Conservation (phyloP, 2,329 filamentous ascomycete species). For the Penicillium sp. region DNA sequence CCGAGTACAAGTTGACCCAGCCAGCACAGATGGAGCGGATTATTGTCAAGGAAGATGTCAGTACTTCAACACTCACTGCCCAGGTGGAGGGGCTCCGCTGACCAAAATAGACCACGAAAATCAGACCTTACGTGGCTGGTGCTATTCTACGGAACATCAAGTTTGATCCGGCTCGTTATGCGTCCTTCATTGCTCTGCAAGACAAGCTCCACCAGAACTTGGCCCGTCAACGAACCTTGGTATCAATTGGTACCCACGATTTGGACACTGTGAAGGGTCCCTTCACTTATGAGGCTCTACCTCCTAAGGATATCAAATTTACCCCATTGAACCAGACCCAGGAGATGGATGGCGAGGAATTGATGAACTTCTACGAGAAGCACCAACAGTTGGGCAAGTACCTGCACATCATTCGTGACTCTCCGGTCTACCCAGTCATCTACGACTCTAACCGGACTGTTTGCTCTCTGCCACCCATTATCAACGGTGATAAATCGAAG, state of each 20-base stretch:
- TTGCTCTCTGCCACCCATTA: conserved; percentile 93
- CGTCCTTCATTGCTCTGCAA: conserved; percentile 95
- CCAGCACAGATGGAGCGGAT: conserved; percentile 76
- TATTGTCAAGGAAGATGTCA: conserved; percentile 68
- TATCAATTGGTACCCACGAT: conserved; percentile 97
- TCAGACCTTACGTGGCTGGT: conserved; percentile 85
- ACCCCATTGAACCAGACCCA: conserved; percentile 85
- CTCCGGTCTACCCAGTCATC: conserved; percentile 92
- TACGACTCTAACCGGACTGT: conserved; percentile 84
- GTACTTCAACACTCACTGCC: conserved; percentile 16
- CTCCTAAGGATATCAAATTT: conserved; percentile 91
- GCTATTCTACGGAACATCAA: conserved; percentile 87
- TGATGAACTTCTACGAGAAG: conserved; percentile 93
- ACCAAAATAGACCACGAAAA: conserved; percentile 61
- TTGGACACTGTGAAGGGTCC: conserved; percentile 89
- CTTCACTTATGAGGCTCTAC: conserved; percentile 92
- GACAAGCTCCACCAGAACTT: conserved; percentile 98
- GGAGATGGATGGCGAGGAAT: conserved; percentile 79
- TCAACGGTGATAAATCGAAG: conserved; percentile 96
- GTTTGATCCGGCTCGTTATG: conserved; percentile 87
- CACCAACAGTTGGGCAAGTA: conserved; percentile 89
- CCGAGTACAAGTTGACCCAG: conserved; percentile 74
- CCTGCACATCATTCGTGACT: conserved; percentile 91
- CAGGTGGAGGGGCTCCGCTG: conserved; percentile 5
- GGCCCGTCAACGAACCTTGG: conserved; percentile 85